phyloP scores from a whole-genome alignment of 495 filamentous ascomycete species.

The Aspergillus cavernicola region DNA sequence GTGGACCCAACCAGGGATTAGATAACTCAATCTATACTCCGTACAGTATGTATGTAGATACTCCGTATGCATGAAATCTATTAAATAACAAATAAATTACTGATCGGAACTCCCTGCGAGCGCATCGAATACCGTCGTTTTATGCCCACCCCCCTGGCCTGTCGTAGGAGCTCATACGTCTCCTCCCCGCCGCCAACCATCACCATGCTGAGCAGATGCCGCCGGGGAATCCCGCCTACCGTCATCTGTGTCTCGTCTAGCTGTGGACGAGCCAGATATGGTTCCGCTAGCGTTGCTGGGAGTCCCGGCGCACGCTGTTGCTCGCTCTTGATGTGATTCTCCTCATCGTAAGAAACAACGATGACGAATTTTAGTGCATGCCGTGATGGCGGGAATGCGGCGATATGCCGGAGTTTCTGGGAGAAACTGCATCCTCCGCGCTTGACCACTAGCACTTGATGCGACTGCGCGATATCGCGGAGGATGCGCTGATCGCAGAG shows the following conservation, averaged over 20 bases:
- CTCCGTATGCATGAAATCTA: background rate
- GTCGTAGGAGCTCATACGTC: slow-evolving; percentile 58
- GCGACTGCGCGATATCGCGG: slow-evolving; percentile 52
- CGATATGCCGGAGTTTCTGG: slow-evolving; percentile 79
- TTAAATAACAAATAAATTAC: slow-evolving; percentile 73
- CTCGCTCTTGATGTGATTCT: background rate
- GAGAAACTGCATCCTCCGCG: slow-evolving; percentile 84
- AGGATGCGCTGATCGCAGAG: slow-evolving; percentile 64
- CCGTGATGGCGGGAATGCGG: slow-evolving; percentile 61
- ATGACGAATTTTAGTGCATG: slow-evolving; percentile 72
- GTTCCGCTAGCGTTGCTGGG: slow-evolving; percentile 41
- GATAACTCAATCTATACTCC: background rate
- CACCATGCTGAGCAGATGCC: slow-evolving; percentile 73
- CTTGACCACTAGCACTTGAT: slow-evolving; percentile 78
- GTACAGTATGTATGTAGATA: background rate
- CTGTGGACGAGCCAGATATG: slow-evolving; percentile 61
- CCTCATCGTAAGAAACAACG: slow-evolving; percentile 65
- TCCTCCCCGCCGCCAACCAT: slow-evolving; percentile 77
- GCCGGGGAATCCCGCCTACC: slow-evolving; percentile 65
- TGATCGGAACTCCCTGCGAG: slow-evolving; percentile 74
- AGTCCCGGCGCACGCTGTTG: slow-evolving; percentile 13
- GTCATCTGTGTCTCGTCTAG: slow-evolving; percentile 74
- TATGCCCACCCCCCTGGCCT: slow-evolving; percentile 62
- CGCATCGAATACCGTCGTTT: slow-evolving; percentile 74
- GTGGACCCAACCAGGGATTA: background rate